phyloP scores from a whole-genome alignment of 768 basidiomycete genomes.

The Candolleomyces eurysporus region DNA sequence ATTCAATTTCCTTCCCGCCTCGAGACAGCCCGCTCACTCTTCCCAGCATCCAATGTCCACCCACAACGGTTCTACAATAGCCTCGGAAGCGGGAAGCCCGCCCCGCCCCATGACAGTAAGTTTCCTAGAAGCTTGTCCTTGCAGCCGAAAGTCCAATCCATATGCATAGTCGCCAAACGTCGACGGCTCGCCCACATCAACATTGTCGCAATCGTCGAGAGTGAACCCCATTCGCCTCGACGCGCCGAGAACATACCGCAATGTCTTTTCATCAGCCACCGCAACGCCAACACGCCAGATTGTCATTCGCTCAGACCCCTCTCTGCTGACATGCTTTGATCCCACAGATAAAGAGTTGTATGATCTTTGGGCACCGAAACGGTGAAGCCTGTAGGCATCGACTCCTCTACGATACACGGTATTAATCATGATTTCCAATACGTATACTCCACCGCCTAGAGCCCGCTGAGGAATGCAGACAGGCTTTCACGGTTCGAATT shows the following conservation, averaged over 20 bases:
- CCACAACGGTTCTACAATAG: background rate
- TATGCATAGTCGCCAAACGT: background rate
- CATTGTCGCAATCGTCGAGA: slow-evolving; percentile 31
- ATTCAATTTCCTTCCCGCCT: too few species aligned
- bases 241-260: slow-evolving; percentile 21
- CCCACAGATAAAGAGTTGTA: slow-evolving; percentile 74
- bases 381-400: slow-evolving; percentile 14
- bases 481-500: slow-evolving; percentile 37
- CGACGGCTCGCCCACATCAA: slow-evolving; percentile 29
- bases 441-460: slow-evolving; percentile 18
- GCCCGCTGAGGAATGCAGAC: slow-evolving; percentile 51
- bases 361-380: slow-evolving; percentile 67
- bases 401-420: background rate
- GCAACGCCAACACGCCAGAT: slow-evolving; percentile 29
- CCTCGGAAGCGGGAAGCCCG: background rate
- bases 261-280: slow-evolving; percentile 8
- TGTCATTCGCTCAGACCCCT: slow-evolving; percentile 60
- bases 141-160: background rate
- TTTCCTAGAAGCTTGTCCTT: background rate
- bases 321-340: slow-evolving; percentile 73
- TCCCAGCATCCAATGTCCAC: background rate
- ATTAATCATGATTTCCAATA: background rate
- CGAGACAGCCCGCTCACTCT: background rate
- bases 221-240: slow-evolving; percentile 16
- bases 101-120: background rate